Evolutionary conservation across 169 alveolate species (phyloP).

Genomic region (Eimeria tenella): DNA sequence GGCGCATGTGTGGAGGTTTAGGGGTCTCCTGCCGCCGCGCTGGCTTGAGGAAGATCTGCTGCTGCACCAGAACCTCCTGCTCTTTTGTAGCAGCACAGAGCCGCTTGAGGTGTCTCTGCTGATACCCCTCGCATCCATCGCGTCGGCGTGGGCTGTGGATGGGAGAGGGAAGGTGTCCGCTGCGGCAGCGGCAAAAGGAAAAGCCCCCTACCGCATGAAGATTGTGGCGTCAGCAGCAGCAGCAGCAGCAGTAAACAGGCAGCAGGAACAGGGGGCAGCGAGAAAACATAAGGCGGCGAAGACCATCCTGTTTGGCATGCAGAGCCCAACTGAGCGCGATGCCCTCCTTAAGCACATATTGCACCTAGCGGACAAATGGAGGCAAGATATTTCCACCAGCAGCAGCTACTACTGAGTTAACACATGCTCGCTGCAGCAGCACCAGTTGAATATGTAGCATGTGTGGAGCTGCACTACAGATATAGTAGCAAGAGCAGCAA

Average conservation of each 20-base stretch:
- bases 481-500: slow-evolving; percentile 15
- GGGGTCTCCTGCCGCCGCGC: slow-evolving; percentile 68
- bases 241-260: neutral
- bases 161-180: slow-evolving; percentile 37
- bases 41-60: slow-evolving; percentile 71
- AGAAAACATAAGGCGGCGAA: slow-evolving; percentile 25
- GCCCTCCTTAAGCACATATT: slow-evolving; percentile 38
- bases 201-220: slow-evolving; percentile 28
- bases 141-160: slow-evolving; percentile 48
- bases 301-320: slow-evolving; percentile 18
- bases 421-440: neutral
- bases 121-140: slow-evolving; percentile 48
- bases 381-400: slow-evolving; percentile 51
- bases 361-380: slow-evolving; percentile 50
- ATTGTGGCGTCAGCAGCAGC: neutral
- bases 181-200: slow-evolving; percentile 18
- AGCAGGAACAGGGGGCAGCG: neutral
- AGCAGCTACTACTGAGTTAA: slow-evolving; percentile 15
- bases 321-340: slow-evolving; percentile 26
- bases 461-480: neutral
- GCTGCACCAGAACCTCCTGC: slow-evolving; percentile 64
- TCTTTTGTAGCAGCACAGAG: slow-evolving; percentile 65
- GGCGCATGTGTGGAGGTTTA: slow-evolving; percentile 53
- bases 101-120: slow-evolving; percentile 70
- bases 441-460: neutral